Conservation (phyloP, 306 rosid genomes). For the Mucuna pruriens region DNA sequence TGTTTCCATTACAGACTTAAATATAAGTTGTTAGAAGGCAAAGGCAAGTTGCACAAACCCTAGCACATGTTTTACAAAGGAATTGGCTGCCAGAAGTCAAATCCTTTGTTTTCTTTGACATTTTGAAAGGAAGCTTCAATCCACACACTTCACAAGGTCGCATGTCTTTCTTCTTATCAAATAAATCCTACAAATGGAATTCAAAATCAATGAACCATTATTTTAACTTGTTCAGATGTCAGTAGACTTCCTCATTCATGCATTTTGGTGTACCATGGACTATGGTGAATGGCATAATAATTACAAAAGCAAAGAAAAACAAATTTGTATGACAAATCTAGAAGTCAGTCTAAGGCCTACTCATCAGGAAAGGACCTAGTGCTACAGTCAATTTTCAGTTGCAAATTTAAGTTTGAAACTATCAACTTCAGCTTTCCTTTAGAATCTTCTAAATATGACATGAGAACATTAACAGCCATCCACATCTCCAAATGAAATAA, state of each 20-base stretch:
- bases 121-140: slow-evolving; percentile 57
- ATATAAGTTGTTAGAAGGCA: slow-evolving; percentile 22
- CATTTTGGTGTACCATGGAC: slow-evolving; percentile 10
- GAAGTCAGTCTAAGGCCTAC: not conserved
- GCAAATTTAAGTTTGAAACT: not conserved
- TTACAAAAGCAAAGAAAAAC: slow-evolving; percentile 21
- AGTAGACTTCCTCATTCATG: not conserved
- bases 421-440: not conserved
- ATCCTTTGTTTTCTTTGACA: slow-evolving; percentile 59
- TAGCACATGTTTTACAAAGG: slow-evolving; percentile 80
- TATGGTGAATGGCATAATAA: slow-evolving; percentile 8
- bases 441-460: slow-evolving; percentile 15
- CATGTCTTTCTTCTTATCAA: slow-evolving; percentile 50
- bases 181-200: slow-evolving; percentile 56
- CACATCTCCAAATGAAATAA: slow-evolving; percentile 24
- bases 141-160: slow-evolving; percentile 77
- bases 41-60: slow-evolving; percentile 63
- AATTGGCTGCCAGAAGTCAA: slow-evolving; percentile 56
- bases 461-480: slow-evolving; percentile 1
- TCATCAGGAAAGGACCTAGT: slow-evolving; percentile 10
- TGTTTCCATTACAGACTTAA: slow-evolving; percentile 24
- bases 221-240: slow-evolving; percentile 1
- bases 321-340: slow-evolving; percentile 15
- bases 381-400: slow-evolving; percentile 9
- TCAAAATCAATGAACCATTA: slow-evolving; percentile 32